These are phyloP conservation scores for Naumovozyma castellii DNA, from an alignment of 805 yeast genomes.

Conservation along the genomic window DNA sequence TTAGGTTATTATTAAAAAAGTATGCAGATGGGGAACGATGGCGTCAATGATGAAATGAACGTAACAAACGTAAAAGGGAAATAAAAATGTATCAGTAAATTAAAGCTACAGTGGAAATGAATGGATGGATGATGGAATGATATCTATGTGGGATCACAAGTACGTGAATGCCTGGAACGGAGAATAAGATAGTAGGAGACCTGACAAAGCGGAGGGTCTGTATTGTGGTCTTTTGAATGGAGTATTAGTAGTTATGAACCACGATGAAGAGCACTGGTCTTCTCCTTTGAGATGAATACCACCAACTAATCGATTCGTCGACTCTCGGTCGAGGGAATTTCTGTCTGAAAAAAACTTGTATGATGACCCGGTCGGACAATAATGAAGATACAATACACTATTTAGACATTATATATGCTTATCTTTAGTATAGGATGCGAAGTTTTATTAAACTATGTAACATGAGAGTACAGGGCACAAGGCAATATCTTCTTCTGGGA, in stretches of 20 bases:
- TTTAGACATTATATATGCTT: no score
- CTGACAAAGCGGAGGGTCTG: no score
- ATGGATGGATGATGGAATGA: neutral
- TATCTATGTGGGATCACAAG: neutral
- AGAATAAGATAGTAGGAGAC: no score
- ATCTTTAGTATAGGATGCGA: neutral
- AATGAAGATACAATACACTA: no score
- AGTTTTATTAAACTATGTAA: neutral
- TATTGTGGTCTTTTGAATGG: no score
- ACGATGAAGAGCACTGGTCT: no score
- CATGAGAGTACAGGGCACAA: neutral
- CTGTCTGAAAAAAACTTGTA: neutral
- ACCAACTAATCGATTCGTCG: neutral
- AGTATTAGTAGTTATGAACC: neutral
- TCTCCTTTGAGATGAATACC: no score
- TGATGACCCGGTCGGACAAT: neutral
- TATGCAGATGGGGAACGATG: neutral
- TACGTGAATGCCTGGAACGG: neutral
- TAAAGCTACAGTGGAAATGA: neutral
- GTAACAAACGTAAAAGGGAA: no score
- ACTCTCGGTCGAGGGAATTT: neutral
- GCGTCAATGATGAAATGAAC: no score
- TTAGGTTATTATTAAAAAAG: no score
- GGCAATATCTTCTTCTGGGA: neutral
- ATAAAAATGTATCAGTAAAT: neutral